A percentile compares a stretch with the other conserved stretches of the same genome.
phyloP scores from a whole-genome alignment of 225 moss, liverwort and hornwort species.

The Pseudisothecium myosuroides region DNA sequence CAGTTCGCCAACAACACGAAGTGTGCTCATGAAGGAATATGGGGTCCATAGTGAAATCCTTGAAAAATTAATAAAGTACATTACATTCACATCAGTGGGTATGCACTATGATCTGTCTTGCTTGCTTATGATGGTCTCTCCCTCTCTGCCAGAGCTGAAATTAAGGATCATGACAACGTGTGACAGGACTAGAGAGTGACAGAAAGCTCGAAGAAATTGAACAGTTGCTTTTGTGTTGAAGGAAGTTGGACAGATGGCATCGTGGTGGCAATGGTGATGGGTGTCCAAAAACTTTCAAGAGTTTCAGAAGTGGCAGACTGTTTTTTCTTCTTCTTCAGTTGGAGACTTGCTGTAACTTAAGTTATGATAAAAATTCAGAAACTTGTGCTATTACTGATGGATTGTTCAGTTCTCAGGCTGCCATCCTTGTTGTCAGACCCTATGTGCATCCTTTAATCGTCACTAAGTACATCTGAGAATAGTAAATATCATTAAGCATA shows the following conservation, averaged over 20 bases:
- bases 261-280: not conserved
- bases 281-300: not conserved
- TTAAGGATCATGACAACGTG: not conserved
- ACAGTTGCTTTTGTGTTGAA: not conserved
- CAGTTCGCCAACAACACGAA: not conserved
- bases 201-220: not conserved
- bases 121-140: not conserved
- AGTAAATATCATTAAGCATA: not conserved
- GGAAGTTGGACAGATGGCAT: not conserved
- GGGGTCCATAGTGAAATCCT: not conserved
- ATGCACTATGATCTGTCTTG: not conserved
- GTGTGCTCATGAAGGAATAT: not conserved
- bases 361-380: not conserved
- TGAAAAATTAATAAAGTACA: no score
- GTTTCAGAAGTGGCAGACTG: not conserved
- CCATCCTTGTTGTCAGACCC: not conserved
- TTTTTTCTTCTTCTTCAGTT: not conserved
- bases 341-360: not conserved
- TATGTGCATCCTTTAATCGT: not conserved
- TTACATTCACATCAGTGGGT: not conserved
- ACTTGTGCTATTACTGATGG: not conserved
- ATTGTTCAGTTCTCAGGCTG: not conserved
- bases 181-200: not conserved
- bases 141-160: not conserved
- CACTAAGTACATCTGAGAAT: not conserved